Base-by-base conservation (phyloP, 108 stramenopile genomes). In the Nitzschia sp. region DNA sequence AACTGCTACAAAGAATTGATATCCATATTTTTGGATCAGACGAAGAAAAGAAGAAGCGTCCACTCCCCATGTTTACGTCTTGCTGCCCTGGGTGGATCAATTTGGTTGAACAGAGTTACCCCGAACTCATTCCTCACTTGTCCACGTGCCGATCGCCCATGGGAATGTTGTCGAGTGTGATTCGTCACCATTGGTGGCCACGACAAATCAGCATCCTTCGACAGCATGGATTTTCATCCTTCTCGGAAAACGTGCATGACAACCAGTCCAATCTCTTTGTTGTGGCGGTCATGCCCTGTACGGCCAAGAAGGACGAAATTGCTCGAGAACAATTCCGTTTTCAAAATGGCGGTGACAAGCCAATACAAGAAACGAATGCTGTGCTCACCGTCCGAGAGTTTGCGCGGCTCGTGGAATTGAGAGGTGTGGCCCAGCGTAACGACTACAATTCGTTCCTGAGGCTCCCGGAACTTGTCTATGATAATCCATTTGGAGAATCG, bases 31-130 rank as follows among this genome's bases (percentile, higher is more conserved):
- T 18, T 21, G 51, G 66, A 48, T 47, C 33, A 5, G 64, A 46
- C 8, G 49, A 76, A 64, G 64, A 62, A 55, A 75, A 80, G 45
- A 49, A 36, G 78, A 70, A 61, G 66, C 46, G 33, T 35, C 66
- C 73, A 15, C 74, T 83, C 18, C 82, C 84, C 19, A 53, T 79
- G 45, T 80, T 80, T 54, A 80, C 79, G 28, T 77, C 75, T 8
- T 85, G 84, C 31, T 85, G 84, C 45, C 84, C 84, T 24, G 84
- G 84, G 3, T 85, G 84, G 84, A 79, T 85, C 35, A 82, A 82
- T 46, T 66, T 64, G 24, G 75, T 85, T 8, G 77, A 81, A 34
- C 62, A 75, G 18, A 54, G 68, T 55, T 46, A 66, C 33, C 84
- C 84, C 15, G 77, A 85, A 25, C 66, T 85, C 6, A 76, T 82